Conservation (phyloP, 2,329 filamentous ascomycete species). For the Aspergillus nomiae region DNA sequence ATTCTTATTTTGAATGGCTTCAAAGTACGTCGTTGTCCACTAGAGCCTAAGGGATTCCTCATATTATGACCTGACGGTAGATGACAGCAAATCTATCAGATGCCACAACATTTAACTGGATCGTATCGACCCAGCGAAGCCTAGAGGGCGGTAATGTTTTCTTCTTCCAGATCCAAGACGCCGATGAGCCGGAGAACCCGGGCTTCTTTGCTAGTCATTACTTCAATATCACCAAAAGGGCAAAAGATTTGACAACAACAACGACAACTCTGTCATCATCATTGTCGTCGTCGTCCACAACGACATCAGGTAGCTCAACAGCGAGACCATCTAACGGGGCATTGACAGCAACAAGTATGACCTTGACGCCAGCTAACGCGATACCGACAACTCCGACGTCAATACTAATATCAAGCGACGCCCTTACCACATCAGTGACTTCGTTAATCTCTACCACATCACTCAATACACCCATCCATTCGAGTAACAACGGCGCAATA, state of each 20-base stretch:
- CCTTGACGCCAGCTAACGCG: background rate
- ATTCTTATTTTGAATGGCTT: background rate
- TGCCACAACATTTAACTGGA: background rate
- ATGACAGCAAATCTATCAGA: background rate
- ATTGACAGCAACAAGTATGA: too few species aligned
- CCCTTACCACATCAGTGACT: background rate
- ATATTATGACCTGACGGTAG: background rate
- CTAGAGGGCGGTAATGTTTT: background rate
- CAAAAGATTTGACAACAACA: background rate
- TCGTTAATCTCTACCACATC: background rate
- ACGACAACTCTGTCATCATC: background rate
- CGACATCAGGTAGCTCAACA: background rate
- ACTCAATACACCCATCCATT: background rate
- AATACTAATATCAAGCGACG: background rate
- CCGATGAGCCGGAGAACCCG: background rate
- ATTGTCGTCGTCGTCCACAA: background rate
- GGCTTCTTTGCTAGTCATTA: background rate
- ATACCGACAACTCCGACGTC: background rate
- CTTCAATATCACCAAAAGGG: background rate
- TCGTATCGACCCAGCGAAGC: background rate
- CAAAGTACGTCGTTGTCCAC: constrained; percentile 2
- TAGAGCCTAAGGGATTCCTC: too few species aligned
- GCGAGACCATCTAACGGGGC: too few species aligned
- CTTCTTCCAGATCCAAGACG: background rate
- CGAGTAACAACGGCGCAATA: background rate